phyloP scores from a whole-genome alignment of 306 rosid species.

The Cucumis hystrix region DNA sequence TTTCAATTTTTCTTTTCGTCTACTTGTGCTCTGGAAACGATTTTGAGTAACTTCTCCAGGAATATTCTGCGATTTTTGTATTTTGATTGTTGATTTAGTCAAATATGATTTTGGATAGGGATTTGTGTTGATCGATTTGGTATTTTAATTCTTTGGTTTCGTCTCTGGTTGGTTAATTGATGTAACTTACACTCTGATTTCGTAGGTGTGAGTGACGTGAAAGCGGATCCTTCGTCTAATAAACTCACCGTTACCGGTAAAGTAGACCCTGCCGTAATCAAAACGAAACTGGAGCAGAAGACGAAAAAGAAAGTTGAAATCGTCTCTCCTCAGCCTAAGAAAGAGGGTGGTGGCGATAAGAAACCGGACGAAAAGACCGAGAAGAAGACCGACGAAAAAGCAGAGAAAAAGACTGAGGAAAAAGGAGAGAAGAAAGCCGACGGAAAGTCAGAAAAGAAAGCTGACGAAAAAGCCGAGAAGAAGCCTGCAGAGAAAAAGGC shows the following conservation, averaged over 20 bases:
- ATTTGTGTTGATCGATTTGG: neutral
- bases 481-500: conserved; percentile 28
- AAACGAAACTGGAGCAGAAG: conserved; percentile 38
- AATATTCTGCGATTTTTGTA: neutral
- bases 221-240: conserved; percentile 32
- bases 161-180: neutral
- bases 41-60: neutral
- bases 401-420: conserved; percentile 34
- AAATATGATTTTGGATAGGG: neutral
- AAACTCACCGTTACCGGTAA: conserved; percentile 57
- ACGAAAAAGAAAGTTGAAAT: conserved; percentile 61
- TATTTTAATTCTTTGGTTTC: neutral
- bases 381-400: conserved; percentile 24
- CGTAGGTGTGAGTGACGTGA: conserved; percentile 59
- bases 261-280: conserved; percentile 36
- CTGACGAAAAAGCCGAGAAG: conserved; percentile 27
- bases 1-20: neutral
- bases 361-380: conserved; percentile 27
- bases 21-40: neutral
- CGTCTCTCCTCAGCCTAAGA: conserved; percentile 54
- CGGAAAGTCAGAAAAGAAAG: neutral
- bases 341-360: conserved; percentile 37
- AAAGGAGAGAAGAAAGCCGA: neutral
- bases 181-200: neutral
- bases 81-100: neutral